phyloP scores from a whole-genome alignment of 208 protist genomes.

The Leishmania aethiopica region DNA sequence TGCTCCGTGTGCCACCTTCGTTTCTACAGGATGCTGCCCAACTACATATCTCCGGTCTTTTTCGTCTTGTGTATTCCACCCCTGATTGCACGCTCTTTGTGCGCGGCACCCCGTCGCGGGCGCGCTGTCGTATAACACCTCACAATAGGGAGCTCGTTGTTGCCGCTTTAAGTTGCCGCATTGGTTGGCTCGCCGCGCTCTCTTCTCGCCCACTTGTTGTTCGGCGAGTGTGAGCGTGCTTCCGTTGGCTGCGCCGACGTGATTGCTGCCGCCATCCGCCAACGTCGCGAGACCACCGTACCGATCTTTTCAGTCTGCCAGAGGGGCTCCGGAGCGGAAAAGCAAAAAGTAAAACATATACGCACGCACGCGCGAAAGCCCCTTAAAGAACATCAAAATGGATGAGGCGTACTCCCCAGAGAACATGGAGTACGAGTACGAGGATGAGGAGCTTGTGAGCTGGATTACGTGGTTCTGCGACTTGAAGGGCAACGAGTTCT shows the following conservation, averaged over 20 bases:
- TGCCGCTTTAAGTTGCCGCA: not conserved
- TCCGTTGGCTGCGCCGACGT: not conserved
- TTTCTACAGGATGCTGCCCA: not conserved
- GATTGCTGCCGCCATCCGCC: not conserved
- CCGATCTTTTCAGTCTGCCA: not conserved
- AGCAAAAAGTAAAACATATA: not conserved
- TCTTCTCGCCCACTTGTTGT: not conserved
- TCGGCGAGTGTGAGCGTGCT: not conserved
- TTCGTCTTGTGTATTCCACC: not conserved
- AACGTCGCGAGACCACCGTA: not conserved
- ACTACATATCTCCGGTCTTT: not conserved
- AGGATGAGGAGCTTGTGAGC: conserved; percentile 92
- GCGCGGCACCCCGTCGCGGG: no score
- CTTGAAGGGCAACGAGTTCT: conserved; percentile 98
- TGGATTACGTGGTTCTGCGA: conserved; percentile 98
- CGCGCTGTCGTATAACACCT: not conserved
- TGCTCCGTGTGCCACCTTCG: not conserved
- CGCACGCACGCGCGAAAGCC: not conserved
- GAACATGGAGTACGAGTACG: conserved; percentile 61
- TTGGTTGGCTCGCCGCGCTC: not conserved
- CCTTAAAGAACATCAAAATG: conserved; percentile 8
- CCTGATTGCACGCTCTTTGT: not conserved
- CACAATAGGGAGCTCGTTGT: not conserved
- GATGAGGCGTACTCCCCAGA: conserved; percentile 54
- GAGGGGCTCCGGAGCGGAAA: not conserved